Conservation (phyloP, 2,329 filamentous ascomycete genomes). For the Sphaerulina musiva region DNA sequence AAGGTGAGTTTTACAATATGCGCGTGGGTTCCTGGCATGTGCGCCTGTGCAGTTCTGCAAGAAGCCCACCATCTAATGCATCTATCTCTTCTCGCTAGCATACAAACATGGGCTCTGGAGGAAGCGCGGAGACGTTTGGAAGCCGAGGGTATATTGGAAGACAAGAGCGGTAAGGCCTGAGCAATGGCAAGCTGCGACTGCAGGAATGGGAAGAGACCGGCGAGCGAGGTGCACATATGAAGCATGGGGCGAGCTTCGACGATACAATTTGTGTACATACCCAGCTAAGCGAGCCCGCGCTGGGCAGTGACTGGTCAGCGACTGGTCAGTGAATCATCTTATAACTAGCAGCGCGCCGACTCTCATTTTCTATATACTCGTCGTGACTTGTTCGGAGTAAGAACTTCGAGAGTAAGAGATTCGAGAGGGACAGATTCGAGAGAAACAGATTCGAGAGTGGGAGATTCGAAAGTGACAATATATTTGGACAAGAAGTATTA, state of each 20-base stretch:
- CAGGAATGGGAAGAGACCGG: too few relatives aligned
- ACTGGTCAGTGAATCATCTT: conserved; percentile 7
- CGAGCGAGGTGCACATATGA: too few relatives aligned
- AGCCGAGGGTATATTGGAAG: conserved; percentile 69
- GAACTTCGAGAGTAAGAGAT: too few relatives aligned
- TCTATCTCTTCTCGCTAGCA: conserved; percentile 49
- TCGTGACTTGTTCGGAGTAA: neutral
- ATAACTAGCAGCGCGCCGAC: neutral
- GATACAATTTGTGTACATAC: conserved; percentile 13
- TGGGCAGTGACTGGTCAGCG: conserved; percentile 16
- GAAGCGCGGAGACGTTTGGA: conserved; percentile 93
- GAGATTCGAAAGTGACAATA: too few relatives aligned
- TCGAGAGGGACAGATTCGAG: too few relatives aligned
- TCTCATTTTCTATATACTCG: neutral
- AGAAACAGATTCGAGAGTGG: too few relatives aligned
- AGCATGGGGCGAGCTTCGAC: neutral
- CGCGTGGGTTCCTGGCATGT: too few relatives aligned
- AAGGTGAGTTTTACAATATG: conserved; percentile 58
- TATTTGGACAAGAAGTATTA: too few relatives aligned
- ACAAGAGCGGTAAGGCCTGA: neutral
- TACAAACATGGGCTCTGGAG: conserved; percentile 98
- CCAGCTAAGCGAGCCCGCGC: conserved; percentile 6
- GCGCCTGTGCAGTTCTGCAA: too few relatives aligned
- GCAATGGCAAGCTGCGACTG: too few relatives aligned
- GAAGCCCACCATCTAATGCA: conserved; percentile 4